Percentiles rank a stretch among this genome's conserved stretches.
Conservation (phyloP, 345 rosid species). For the Firmiana major region DNA sequence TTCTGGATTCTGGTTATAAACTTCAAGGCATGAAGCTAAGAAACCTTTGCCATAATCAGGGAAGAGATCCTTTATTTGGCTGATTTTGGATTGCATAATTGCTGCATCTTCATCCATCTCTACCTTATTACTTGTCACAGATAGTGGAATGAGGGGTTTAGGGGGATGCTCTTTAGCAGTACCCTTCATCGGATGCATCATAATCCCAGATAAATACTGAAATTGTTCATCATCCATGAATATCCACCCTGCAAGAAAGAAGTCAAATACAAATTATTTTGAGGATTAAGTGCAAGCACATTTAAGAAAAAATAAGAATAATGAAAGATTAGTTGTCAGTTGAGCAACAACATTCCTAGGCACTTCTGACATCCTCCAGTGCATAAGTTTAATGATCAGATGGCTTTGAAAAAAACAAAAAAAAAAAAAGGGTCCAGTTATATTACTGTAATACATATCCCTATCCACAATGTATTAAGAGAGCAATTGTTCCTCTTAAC, state of each 20-base stretch:
- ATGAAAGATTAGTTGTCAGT: not conserved
- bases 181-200: constrained; percentile 31
- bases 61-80: constrained; percentile 88
- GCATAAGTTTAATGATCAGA: not conserved
- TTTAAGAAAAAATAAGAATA: not conserved
- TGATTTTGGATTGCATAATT: constrained; percentile 77
- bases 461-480: no score
- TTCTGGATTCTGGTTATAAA: constrained; percentile 82
- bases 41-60: constrained; percentile 85
- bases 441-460: no score
- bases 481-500: no score
- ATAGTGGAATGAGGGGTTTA: constrained; percentile 25
- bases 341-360: not conserved
- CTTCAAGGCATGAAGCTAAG: constrained; percentile 84
- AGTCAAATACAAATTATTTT: not conserved
- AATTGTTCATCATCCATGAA: constrained; percentile 72
- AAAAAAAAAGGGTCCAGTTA: no score
- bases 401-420: no score
- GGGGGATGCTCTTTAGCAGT: constrained; percentile 28
- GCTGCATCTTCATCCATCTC: constrained; percentile 63
- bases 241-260: constrained; percentile 69
- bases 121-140: constrained; percentile 29
- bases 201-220: constrained; percentile 71
- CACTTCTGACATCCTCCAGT: not conserved
- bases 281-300: not conserved